Conservation (phyloP, 352 stramenopile genomes). For the Phytophthora meadii region DNA sequence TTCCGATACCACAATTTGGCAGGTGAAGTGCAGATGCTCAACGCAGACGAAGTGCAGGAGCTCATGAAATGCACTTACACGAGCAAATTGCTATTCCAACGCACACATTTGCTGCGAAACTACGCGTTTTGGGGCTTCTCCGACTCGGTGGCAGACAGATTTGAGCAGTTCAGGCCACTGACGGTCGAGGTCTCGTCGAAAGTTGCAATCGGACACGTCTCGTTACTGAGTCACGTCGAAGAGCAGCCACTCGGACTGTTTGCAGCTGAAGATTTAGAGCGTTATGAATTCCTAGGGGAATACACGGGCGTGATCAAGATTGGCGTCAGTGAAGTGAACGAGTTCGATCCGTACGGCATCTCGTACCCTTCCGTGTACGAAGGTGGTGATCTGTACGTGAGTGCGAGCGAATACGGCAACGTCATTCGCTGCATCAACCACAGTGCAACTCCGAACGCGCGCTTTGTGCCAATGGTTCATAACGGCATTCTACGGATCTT, state of each 20-base stretch:
- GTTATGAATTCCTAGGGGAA: constrained; percentile 64
- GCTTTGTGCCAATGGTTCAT: constrained; percentile 72
- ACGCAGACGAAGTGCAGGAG: constrained; percentile 51
- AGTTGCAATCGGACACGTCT: constrained; percentile 63
- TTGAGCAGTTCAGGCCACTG: constrained; percentile 45
- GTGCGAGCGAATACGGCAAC: constrained; percentile 77
- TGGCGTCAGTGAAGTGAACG: constrained; percentile 44
- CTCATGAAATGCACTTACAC: constrained; percentile 82
- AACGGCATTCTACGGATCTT: constrained; percentile 77
- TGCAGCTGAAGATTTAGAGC: constrained; percentile 50
- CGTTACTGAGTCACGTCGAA: constrained; percentile 51
- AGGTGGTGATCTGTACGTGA: constrained; percentile 70
- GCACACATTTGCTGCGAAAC: constrained; percentile 70
- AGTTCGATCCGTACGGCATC: constrained; percentile 74
- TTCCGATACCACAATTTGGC: constrained; percentile 51
- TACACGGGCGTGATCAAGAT: constrained; percentile 73
- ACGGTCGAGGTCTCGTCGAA: constrained; percentile 50
- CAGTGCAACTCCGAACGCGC: constrained; percentile 62
- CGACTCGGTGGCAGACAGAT: constrained; percentile 55
- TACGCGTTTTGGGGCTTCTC: constrained; percentile 84
- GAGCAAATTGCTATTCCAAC: constrained; percentile 76
- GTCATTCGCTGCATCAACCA: constrained; percentile 84
- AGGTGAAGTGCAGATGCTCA: constrained; percentile 48
- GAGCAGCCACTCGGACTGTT: constrained; percentile 70
- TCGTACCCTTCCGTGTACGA: constrained; percentile 79